A percentile compares a stretch with the other conserved stretches of the same genome.
These are phyloP conservation scores for Penicillium psychrosexuale DNA, from an alignment of 2,329 filamentous ascomycete species.

Conservation along the genomic window DNA sequence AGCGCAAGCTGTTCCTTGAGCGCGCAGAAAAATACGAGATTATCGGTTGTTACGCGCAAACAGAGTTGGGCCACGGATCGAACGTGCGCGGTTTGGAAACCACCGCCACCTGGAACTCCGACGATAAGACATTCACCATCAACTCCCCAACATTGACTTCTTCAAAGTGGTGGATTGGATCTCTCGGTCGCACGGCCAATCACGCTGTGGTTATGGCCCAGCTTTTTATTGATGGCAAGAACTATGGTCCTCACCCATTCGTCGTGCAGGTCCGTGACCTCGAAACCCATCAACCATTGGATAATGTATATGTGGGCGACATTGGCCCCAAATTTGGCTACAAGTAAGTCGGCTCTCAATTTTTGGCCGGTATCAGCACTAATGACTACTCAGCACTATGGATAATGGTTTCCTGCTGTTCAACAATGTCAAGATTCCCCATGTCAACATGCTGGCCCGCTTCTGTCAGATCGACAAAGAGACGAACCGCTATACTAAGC, in stretches of 20 bases:
- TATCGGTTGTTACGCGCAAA: conserved; percentile 78
- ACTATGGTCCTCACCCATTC: conserved; percentile 73
- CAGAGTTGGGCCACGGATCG: conserved; percentile 73
- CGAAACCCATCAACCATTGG: conserved; percentile 66
- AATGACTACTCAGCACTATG: conserved; percentile 55
- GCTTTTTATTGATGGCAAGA: conserved; percentile 65
- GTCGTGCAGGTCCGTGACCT: conserved; percentile 70
- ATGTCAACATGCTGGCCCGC: conserved; percentile 69
- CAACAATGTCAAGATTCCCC: conserved; percentile 72
- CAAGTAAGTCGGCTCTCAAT: conserved; percentile 46
- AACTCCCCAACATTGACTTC: conserved; percentile 71
- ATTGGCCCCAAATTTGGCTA: conserved; percentile 79
- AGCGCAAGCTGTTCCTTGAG: conserved; percentile 70
- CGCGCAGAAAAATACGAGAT: conserved; percentile 66
- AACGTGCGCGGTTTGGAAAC: conserved; percentile 73
- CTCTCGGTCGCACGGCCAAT: conserved; percentile 71
- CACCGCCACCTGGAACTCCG: conserved; percentile 68
- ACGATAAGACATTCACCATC: conserved; percentile 71
- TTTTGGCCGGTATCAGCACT: neutral
- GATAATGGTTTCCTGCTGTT: conserved; percentile 78
- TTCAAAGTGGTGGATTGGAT: conserved; percentile 84
- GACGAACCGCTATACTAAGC: conserved; percentile 65
- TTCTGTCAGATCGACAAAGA: conserved; percentile 67
- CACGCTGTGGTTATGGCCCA: conserved; percentile 78
- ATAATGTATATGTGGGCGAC: conserved; percentile 71